These are phyloP conservation scores for Aspergillus vadensis DNA, from an alignment of 2,329 filamentous ascomycete genomes.

Conservation along the genomic window DNA sequence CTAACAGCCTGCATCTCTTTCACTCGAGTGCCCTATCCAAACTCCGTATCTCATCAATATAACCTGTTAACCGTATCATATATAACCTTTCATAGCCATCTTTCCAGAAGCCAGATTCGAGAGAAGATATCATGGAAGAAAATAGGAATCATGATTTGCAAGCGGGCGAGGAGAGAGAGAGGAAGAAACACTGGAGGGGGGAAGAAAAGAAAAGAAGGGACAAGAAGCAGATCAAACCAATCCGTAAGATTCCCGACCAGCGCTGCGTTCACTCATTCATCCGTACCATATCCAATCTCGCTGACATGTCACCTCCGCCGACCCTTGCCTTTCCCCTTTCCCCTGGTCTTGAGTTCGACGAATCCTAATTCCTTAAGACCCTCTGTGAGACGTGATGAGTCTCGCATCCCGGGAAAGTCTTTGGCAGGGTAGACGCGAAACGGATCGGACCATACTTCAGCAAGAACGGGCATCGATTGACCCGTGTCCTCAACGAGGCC, in stretches of 20 bases:
- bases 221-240: neutral
- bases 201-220: neutral
- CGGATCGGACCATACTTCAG: constrained; percentile 43
- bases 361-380: constrained; percentile 46
- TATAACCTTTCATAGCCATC: neutral
- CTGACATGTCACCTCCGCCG: constrained; percentile 23
- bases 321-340: constrained; percentile 39
- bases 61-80: neutral
- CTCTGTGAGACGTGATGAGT: constrained; percentile 42
- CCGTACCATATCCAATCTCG: neutral
- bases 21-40: neutral
- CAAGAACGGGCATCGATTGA: constrained; percentile 40
- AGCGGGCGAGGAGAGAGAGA: no score
- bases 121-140: no score
- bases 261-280: neutral
- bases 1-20: neutral
- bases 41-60: neutral
- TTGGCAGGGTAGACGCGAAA: constrained; percentile 48
- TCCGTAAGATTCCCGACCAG: neutral
- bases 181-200: neutral
- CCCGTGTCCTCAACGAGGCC: constrained; percentile 37
- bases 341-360: constrained; percentile 44
- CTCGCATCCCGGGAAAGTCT: constrained; percentile 48
- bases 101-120: neutral
- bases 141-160: no score